Base-by-base conservation (phyloP, 306 rosid species). In the Comarum palustre region DNA sequence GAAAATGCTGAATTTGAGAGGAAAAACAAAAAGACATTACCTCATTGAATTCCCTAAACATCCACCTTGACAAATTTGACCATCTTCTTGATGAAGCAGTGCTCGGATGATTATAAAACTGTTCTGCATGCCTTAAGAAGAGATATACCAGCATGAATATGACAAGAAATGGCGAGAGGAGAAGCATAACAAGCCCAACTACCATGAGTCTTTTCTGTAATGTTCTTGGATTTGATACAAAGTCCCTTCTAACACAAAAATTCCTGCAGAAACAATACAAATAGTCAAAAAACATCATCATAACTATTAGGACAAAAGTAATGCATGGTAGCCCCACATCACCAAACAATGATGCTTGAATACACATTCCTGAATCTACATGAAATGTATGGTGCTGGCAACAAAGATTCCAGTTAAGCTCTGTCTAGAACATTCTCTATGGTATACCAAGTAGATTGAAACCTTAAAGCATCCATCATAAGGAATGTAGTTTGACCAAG, bases 91-190 rank as follows among this genome's bases (percentile, higher is more conserved):
- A 94, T 43, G 93, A 90, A 57, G 95, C 96, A 0, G 88, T 87
- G 82, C 93, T 90, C 64, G 99, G 99, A 72, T 94, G 96, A 62
- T 94, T 88, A 82, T 91, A 94, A 71, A 94, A 87, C 61, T 90
- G 99, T 47, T 94, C 99, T 20, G 99, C 99, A 60, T 94, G 96
- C 87, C 96, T 85, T 77, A 94, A 81, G 84, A 94, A 94, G 83
- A 91, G 96, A 83, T 84, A 90, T 68, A 88, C 97, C 78, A 94
- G 81, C 99, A 94, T 90, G 86, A 94, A 94, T 73, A 94, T 94
- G 86, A 87, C 93, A 79, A 94, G 89, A 88, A 94, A 94, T 36
- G 99, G 99, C 11, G 99, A 94, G 69, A 94, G 96, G 46, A 94
- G 86, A 77, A 91, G 95, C 99, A 94, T 88, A 55, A 72, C 88